Percentiles rank a stretch among this genome's conserved stretches.
These are phyloP conservation scores for Teunomyces gatunensis DNA, from an alignment of 805 yeast species.

Conservation along the genomic window DNA sequence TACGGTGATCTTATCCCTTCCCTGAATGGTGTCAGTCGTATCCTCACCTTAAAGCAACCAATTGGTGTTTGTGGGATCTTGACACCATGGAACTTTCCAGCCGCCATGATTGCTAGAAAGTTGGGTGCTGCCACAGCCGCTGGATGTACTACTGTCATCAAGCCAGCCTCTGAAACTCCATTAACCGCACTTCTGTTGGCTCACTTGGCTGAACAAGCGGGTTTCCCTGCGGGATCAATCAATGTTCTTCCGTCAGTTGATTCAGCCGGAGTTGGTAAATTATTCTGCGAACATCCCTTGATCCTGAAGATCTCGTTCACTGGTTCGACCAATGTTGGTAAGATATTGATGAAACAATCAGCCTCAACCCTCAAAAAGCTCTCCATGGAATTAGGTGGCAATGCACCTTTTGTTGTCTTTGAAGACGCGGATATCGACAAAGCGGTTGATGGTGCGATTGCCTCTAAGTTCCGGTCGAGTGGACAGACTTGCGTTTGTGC, in stretches of 20 bases:
- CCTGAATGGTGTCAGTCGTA: slow-evolving; percentile 44
- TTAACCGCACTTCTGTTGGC: slow-evolving; percentile 69
- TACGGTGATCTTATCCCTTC: slow-evolving; percentile 69
- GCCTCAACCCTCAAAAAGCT: slow-evolving; percentile 64
- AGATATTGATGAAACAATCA: slow-evolving; percentile 60
- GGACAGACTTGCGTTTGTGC: slow-evolving; percentile 87
- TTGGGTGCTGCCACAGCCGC: slow-evolving; percentile 77
- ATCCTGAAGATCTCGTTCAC: slow-evolving; percentile 72
- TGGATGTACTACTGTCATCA: slow-evolving; percentile 74
- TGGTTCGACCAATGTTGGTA: slow-evolving; percentile 75
- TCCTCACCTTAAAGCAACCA: slow-evolving; percentile 67
- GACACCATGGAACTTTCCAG: slow-evolving; percentile 85
- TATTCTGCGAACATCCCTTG: slow-evolving; percentile 46
- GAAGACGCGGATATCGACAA: slow-evolving; percentile 66
- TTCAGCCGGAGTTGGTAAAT: slow-evolving; percentile 50
- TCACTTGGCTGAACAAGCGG: slow-evolving; percentile 59
- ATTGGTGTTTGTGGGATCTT: slow-evolving; percentile 76
- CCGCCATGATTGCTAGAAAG: slow-evolving; percentile 74
- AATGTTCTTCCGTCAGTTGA: slow-evolving; percentile 57
- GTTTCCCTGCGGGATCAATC: slow-evolving; percentile 67
- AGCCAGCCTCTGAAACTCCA: slow-evolving; percentile 79
- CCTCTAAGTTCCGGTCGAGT: slow-evolving; percentile 67
- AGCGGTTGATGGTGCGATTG: slow-evolving; percentile 66
- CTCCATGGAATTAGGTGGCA: slow-evolving; percentile 76
- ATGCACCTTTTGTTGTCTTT: slow-evolving; percentile 75